Base-by-base conservation (phyloP, 768 basidiomycete genomes). In the Boletus fagicola region DNA sequence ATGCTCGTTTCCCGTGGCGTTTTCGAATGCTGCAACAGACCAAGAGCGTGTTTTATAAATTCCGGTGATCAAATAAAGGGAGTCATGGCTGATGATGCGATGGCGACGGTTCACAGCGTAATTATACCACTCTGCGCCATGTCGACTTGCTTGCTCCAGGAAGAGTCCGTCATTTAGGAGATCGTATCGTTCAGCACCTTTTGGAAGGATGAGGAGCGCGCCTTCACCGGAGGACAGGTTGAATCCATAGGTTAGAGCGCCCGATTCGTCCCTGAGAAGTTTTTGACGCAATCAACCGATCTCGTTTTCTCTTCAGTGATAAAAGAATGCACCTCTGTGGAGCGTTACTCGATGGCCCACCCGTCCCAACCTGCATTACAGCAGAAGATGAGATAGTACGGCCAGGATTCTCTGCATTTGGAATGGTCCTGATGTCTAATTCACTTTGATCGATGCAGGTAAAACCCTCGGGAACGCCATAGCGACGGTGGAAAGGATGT, bases 381-480 rank as follows among this genome's bases (percentile, higher is more conserved):
- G 49, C 38, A 50, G 49, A n/a, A 4, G 49, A 38, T 1, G 26
- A 28, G n/a, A 53, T 48, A 13, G 16, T 24, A 15, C 52, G 43
- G 18, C 31, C 51, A 26, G 33, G 49, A 16, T 35, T 35, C 33
- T 49, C 48, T 22, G 48, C 48, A 13, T 26, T 38, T 3, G 49
- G 35, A n/a, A 50, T 50, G 18, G 49, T 58, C 26, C 58, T 52
- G 46, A 52, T 60, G 18, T 60, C 58, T 18, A 60, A 44, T 16
- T 44, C 10, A n/a, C 31, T 18, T 10, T 30, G 54, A 20, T 48
- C 1, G 36, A 75, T 33, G 8, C 61, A 65, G 2, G 49, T 51
- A 49, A 74, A 73, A 15, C 59, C 58, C 3, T 57, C 58, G 1
- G 75, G 72, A 6, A 74, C 65, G 1, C 62, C 59, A 30, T 48